Conservation (phyloP, 2,329 filamentous ascomycete genomes). For the Lomentospora prolificans region DNA sequence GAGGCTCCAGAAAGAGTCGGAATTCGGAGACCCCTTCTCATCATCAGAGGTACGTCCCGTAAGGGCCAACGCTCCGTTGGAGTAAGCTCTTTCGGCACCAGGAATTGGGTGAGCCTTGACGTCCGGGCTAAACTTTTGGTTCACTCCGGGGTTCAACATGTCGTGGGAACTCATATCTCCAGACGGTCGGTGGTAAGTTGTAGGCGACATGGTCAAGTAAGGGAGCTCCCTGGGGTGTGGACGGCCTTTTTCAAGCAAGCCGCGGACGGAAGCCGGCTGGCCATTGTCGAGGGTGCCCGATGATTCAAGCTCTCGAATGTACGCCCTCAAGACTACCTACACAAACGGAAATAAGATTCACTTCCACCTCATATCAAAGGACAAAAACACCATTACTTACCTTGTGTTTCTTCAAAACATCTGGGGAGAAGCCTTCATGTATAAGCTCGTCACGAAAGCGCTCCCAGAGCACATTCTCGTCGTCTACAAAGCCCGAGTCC, state of each 20-base stretch:
- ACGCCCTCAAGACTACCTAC: constrained; percentile 49
- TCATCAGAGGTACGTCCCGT: constrained; percentile 12
- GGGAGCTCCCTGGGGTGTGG: constrained; percentile 17
- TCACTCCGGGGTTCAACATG: constrained; percentile 23
- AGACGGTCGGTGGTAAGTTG: constrained; percentile 12
- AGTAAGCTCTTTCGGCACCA: constrained; percentile 4
- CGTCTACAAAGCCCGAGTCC: constrained; percentile 27
- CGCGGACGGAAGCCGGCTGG: constrained; percentile 38
- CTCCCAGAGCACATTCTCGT: constrained; percentile 46
- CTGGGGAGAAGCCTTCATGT: constrained; percentile 45
- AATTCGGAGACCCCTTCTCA: constrained; percentile 23
- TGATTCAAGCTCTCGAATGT: constrained; percentile 50
- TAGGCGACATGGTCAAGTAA: constrained; percentile 16
- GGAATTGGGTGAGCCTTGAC: constrained; percentile 26
- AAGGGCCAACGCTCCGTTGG: background rate
- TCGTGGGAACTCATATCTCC: constrained; percentile 22
- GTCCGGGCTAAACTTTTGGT: constrained; percentile 31
- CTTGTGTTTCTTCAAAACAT: constrained; percentile 47
- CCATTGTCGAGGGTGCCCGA: constrained; percentile 32
- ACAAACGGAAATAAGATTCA: constrained; percentile 11
- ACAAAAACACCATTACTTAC: constrained; percentile 33
- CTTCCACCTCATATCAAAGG: background rate
- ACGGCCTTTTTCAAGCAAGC: constrained; percentile 38
- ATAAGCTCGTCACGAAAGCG: constrained; percentile 49
- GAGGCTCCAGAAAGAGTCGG: constrained; percentile 30